These are phyloP conservation scores for Cladosporium velox DNA, from an alignment of 2,329 filamentous ascomycete genomes.

Conservation along the genomic window DNA sequence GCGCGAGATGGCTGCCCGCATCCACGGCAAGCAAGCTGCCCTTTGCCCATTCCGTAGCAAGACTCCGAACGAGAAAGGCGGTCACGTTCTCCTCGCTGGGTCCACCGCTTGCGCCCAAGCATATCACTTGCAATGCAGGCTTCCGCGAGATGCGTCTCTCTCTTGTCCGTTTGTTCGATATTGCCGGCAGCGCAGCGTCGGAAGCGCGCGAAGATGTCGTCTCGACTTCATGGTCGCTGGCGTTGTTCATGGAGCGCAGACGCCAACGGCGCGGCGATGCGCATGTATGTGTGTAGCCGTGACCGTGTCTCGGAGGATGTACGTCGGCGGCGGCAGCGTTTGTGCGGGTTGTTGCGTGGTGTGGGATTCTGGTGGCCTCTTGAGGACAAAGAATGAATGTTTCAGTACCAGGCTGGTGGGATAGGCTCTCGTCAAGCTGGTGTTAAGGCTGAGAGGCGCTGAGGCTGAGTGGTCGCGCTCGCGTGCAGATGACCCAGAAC, in stretches of 20 bases:
- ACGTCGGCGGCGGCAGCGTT: neutral
- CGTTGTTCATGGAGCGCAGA: slow-evolving; percentile 19
- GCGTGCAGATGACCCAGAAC: neutral
- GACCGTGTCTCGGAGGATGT: slow-evolving; percentile 7
- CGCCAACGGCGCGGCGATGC: slow-evolving; percentile 19
- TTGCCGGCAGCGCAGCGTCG: neutral
- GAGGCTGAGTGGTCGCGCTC: slow-evolving; percentile 4
- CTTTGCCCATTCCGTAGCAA: slow-evolving; percentile 74
- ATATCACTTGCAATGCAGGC: slow-evolving; percentile 50
- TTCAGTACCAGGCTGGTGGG: neutral
- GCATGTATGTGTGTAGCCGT: slow-evolving; percentile 20
- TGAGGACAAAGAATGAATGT: neutral
- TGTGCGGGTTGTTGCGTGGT: neutral
- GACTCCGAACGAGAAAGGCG: slow-evolving; percentile 82
- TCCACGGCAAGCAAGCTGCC: slow-evolving; percentile 90
- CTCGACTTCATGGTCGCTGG: slow-evolving; percentile 11
- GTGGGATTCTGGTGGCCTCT: neutral
- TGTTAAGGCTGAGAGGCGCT: slow-evolving; percentile 5
- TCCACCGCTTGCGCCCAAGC: slow-evolving; percentile 77
- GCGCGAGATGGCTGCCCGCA: slow-evolving; percentile 83
- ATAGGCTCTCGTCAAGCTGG: neutral
- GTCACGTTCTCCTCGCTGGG: slow-evolving; percentile 89
- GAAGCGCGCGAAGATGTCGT: neutral
- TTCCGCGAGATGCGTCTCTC: slow-evolving; percentile 25
- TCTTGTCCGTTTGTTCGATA: slow-evolving; percentile 6